A percentile compares a stretch with the other conserved stretches of the same genome.
Conservation (phyloP, 2,329 filamentous ascomycete species). For the Trichoderma brevicompactum region DNA sequence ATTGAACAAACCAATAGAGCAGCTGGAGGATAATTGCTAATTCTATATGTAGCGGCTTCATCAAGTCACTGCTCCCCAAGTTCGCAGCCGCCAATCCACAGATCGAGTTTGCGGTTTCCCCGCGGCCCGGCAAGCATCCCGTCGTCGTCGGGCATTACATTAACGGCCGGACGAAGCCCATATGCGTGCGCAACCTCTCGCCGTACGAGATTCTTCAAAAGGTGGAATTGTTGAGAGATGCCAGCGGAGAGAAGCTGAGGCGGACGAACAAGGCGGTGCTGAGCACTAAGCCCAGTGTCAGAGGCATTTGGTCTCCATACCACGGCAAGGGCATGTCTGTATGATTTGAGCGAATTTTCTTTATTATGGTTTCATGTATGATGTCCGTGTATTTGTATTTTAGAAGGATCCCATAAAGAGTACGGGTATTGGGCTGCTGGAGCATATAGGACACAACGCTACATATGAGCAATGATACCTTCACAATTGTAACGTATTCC, state of each 20-base stretch:
- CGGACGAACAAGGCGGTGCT: constrained; percentile 65
- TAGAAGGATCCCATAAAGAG: constrained; percentile 33
- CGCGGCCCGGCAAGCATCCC: constrained; percentile 86
- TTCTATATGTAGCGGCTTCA: constrained; percentile 66
- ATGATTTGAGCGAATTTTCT: constrained; percentile 40
- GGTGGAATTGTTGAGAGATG: constrained; percentile 71
- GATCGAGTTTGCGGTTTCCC: constrained; percentile 90
- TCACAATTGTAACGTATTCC: constrained; percentile 4
- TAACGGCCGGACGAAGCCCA: constrained; percentile 82
- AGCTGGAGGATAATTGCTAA: background rate
- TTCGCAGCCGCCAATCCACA: constrained; percentile 84
- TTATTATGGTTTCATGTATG: constrained; percentile 13
- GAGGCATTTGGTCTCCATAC: constrained; percentile 73
- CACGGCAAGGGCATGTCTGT: constrained; percentile 63
- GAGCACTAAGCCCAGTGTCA: constrained; percentile 67
- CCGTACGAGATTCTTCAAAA: constrained; percentile 81
- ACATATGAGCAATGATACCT: constrained; percentile 12
- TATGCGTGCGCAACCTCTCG: constrained; percentile 88
- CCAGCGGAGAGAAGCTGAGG: constrained; percentile 75
- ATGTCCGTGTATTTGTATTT: constrained; percentile 40
- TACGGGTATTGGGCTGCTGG: constrained; percentile 39
- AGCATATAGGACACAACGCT: constrained; percentile 30
- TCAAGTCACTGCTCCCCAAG: constrained; percentile 72
- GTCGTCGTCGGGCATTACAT: constrained; percentile 89
- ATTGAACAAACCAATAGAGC: background rate